Evolutionary conservation across 2,329 filamentous ascomycete species (phyloP).

Genomic region (Aspergillus persii): DNA sequence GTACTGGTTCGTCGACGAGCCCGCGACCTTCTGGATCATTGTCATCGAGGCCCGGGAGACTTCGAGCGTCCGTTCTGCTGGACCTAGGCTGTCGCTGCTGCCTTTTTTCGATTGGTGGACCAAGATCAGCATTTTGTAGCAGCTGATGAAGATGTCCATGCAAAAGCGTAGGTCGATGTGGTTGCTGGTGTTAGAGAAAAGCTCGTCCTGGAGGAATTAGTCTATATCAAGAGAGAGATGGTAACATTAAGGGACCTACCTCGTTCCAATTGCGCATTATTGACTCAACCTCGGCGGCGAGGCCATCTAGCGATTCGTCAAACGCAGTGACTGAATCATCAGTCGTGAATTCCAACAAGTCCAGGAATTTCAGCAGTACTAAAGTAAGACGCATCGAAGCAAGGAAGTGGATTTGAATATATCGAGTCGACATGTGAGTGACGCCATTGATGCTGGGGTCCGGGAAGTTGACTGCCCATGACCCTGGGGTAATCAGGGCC

Average conservation of each 20-base stretch:
- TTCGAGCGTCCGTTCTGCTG: not conserved
- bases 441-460: conserved; percentile 16
- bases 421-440: conserved; percentile 14
- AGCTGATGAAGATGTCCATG: conserved; percentile 17
- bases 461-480: conserved; percentile 20
- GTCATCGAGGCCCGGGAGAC: not conserved
- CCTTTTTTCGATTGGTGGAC: conserved; percentile 16
- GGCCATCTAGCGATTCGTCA: conserved; percentile 9
- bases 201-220: conserved; percentile 8
- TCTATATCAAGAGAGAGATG: too few relatives aligned
- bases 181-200: conserved; percentile 9
- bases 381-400: conserved; percentile 17
- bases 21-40: not conserved
- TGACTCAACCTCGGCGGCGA: conserved; percentile 12
- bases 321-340: not conserved
- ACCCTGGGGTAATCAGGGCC: conserved; percentile 11
- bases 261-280: conserved; percentile 16
- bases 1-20: not conserved
- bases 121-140: conserved; percentile 21
- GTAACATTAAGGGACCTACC: not conserved
- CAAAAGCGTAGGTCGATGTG: conserved; percentile 18
- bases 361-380: conserved; percentile 12
- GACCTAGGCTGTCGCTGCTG: not conserved
- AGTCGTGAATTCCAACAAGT: conserved; percentile 2
- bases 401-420: conserved; percentile 18